phyloP scores from a whole-genome alignment of 2,329 filamentous ascomycete species.

The Trichophyton rubrum region DNA sequence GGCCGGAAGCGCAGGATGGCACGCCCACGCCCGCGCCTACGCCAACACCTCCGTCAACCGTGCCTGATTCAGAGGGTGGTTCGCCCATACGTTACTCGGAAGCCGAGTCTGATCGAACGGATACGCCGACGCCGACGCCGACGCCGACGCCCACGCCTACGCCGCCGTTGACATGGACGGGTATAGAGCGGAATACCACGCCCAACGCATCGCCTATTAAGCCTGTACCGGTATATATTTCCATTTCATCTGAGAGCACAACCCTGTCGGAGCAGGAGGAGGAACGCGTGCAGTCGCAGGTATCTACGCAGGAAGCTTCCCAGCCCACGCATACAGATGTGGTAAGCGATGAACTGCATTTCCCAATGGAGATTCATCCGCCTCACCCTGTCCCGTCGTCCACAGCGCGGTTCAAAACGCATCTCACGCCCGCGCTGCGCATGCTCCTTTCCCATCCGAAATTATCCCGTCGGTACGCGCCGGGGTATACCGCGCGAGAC shows the following conservation, averaged over 20 bases:
- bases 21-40: too few relatives aligned
- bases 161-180: conserved; percentile 2
- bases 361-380: conserved; percentile 38
- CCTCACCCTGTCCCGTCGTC: conserved; percentile 41
- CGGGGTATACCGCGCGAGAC: conserved; percentile 36
- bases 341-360: conserved; percentile 1
- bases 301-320: background rate
- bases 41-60: background rate
- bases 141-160: background rate
- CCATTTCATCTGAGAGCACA: background rate
- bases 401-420: conserved; percentile 33
- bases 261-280: background rate
- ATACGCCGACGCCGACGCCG: background rate
- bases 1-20: too few relatives aligned
- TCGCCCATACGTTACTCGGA: background rate
- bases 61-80: conserved; percentile 5
- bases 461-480: conserved; percentile 43
- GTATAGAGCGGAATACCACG: conserved; percentile 6
- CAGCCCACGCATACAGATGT: background rate
- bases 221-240: background rate
- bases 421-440: conserved; percentile 46
- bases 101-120: background rate
- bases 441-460: conserved; percentile 44
- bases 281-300: background rate
- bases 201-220: background rate